phyloP scores from a whole-genome alignment of 1,284 basidiomycete species.

The Ustilago vetiveriae region DNA sequence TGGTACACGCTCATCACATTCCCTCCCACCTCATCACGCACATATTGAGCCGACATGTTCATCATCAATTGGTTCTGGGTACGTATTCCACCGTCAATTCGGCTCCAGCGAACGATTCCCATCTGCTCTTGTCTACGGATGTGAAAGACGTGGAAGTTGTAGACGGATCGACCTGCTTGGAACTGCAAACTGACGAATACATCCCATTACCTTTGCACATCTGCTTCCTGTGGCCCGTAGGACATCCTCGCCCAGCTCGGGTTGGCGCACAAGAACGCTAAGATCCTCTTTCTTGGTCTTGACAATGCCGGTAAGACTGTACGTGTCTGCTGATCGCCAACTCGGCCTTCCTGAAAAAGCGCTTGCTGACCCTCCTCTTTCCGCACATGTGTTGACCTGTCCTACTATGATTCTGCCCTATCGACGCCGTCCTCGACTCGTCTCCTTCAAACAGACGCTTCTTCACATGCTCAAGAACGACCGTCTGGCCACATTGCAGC shows the following conservation, averaged over 20 bases:
- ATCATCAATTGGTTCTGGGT: slow-evolving; percentile 68
- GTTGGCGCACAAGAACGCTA: slow-evolving; percentile 97
- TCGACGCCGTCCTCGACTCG: not conserved
- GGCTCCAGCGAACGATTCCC: not conserved
- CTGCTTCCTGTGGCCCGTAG: slow-evolving; percentile 18
- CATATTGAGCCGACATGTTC: slow-evolving; percentile 53
- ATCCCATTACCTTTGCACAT: not conserved
- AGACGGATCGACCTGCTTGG: no score
- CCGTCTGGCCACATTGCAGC: slow-evolving; percentile 94
- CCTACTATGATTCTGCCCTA: no score
- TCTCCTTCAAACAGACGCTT: slow-evolving; percentile 78
- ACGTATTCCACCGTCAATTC: slow-evolving; percentile 19
- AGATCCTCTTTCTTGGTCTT: slow-evolving; percentile 96
- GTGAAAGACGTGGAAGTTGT: no score
- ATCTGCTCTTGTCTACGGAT: not conserved
- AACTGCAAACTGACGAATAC: no score
- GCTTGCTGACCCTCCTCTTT: not conserved
- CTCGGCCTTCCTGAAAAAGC: not conserved
- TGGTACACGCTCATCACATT: not conserved
- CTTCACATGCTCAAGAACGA: slow-evolving; percentile 99
- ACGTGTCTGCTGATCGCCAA: slow-evolving; percentile 60
- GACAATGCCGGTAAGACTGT: slow-evolving; percentile 99
- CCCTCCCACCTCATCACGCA: not conserved
- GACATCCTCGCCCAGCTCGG: slow-evolving; percentile 69
- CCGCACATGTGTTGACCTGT: not conserved